Conservation (phyloP, 371 early-diverging fungal genomes). For the Umbelopsis sp. region DNA sequence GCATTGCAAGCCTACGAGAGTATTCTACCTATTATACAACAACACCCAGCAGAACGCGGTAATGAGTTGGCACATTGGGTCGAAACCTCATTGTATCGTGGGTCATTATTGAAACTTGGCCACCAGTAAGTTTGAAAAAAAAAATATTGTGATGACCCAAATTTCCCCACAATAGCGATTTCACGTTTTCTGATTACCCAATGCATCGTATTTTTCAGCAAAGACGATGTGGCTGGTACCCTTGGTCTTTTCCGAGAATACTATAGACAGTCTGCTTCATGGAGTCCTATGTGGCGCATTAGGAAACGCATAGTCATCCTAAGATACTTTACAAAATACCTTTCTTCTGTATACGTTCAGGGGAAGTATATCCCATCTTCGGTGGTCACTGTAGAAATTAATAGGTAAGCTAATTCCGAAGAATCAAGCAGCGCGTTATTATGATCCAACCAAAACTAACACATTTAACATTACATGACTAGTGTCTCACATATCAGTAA, state of each 20-base stretch:
- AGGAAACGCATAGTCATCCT: constrained; percentile 53
- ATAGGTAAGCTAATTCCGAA: not conserved
- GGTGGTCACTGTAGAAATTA: constrained; percentile 3
- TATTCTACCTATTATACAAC: constrained; percentile 41
- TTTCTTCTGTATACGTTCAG: constrained; percentile 32
- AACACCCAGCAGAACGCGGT: constrained; percentile 37
- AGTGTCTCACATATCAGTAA: constrained; percentile 5
- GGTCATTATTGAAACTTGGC: constrained; percentile 55
- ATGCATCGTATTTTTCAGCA: not conserved
- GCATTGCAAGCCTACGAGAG: constrained; percentile 59
- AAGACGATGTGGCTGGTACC: constrained; percentile 25
- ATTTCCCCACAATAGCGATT: not conserved
- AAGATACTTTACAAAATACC: constrained; percentile 37
- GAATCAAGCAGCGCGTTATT: not conserved
- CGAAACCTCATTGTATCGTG: constrained; percentile 74
- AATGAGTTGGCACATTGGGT: constrained; percentile 66
- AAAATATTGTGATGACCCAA: not conserved
- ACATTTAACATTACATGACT: constrained; percentile 6
- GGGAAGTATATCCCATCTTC: constrained; percentile 36
- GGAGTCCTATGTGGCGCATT: constrained; percentile 49
- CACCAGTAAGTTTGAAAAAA: constrained; percentile 41
- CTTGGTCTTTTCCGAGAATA: constrained; percentile 60
- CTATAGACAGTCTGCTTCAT: constrained; percentile 44
- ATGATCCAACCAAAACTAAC: not conserved
- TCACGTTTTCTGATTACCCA: too few relatives aligned